Evolutionary conservation across 2,329 filamentous ascomycete species (phyloP).

Genomic region (Domatiomyces globalis): DNA sequence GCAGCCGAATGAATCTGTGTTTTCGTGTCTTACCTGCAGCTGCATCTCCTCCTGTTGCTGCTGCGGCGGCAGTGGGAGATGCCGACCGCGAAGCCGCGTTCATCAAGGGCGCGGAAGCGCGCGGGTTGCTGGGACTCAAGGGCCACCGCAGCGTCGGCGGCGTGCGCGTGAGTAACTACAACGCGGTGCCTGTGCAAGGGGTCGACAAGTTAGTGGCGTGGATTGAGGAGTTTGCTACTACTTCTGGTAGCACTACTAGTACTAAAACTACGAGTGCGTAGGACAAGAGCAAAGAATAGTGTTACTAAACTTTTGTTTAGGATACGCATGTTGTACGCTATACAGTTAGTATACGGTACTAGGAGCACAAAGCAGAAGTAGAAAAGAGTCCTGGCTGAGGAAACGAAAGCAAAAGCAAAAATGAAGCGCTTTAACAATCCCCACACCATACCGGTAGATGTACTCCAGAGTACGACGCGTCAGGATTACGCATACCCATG

Average conservation of each 20-base stretch:
- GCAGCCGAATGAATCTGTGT: constrained; percentile 91
- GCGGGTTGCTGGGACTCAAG: constrained; percentile 65
- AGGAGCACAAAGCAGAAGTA: too few species aligned
- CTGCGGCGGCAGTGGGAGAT: constrained; percentile 33
- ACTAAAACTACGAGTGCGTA: not conserved
- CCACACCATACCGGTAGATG: too few species aligned
- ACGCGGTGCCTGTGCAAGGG: constrained; percentile 50
- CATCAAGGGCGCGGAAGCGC: constrained; percentile 54
- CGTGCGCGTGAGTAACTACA: constrained; percentile 80
- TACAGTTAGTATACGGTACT: too few species aligned
- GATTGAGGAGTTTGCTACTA: constrained; percentile 39
- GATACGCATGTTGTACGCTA: too few species aligned
- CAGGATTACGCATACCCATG: too few species aligned
- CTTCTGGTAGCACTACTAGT: constrained; percentile 3
- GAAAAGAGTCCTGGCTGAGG: too few species aligned
- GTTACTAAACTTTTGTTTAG: too few species aligned
- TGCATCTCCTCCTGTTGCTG: constrained; percentile 21
- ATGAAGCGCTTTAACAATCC: too few species aligned
- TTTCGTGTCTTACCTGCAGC: constrained; percentile 49
- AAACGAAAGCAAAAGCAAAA: too few species aligned
- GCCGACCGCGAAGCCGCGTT: constrained; percentile 58
- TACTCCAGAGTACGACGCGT: too few species aligned
- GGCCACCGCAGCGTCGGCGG: constrained; percentile 79
- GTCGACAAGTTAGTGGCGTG: constrained; percentile 31
- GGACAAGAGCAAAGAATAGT: too few species aligned